Evolutionary conservation across 2,329 filamentous ascomycete genomes (phyloP), one percentile per base, ranked within the genome.

Genomic region (Fusarium illudens): DNA sequence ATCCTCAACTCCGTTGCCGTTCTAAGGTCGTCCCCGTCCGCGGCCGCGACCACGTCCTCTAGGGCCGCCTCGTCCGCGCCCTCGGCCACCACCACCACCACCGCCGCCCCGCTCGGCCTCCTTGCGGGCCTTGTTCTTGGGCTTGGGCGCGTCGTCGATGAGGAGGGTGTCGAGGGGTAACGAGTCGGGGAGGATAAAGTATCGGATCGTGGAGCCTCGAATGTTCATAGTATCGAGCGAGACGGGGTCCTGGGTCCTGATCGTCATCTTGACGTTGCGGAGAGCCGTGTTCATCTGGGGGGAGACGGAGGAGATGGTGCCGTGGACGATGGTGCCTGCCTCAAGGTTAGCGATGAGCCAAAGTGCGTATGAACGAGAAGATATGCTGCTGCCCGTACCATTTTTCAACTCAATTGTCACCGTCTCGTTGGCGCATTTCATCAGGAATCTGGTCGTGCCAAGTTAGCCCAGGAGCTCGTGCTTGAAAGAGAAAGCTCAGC

Each of bases 81-180:
- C 67, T 62, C 88, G 84, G 32, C 85, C 85, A 42, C 84, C 79
- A 25, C 78, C 83, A 12, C 87, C 86, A 30, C 85, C 85, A 42
- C 84, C 79, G 27, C 78, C 83, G 13, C 87, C 86, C 49, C 90
- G 84, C 62, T 88, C 87, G 30, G 86, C 86, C 83, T 98, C 96
- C 86, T 99, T 99, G 78, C 95, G 89, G 25, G 96, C 95, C 89
- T 99, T 99, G 84, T 99, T 99, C 91, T 98, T 98, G 65, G 96
- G 95, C 86, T 99, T 99, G 53, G 95, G 94, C 75, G 93, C 90
- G 82, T 99, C 96, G 79, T 99, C 96, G 73, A 99, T 94, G 66
- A 99, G 87, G 55, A 99, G 87, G 37, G 95, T 97, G 81, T 99
- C 96, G 70, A 99, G 87, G 36, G 95, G 95, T 75, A 99, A 87